Evolutionary conservation across 495 filamentous ascomycete genomes (phyloP), one percentile per base, ranked within the genome.

Genomic region (Talaromyces trachyspermus): DNA sequence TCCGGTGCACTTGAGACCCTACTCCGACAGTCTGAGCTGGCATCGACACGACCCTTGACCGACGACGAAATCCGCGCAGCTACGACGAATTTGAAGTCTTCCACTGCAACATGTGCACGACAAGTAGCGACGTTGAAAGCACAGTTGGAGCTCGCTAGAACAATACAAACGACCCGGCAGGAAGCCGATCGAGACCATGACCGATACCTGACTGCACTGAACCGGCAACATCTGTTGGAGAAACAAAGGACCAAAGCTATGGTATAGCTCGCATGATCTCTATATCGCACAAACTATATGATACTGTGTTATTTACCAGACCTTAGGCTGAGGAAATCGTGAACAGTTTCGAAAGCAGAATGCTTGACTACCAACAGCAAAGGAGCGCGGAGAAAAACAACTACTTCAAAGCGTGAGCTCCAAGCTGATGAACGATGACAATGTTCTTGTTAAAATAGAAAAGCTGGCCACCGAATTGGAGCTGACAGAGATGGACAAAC

Each of bases 381-480:
- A 52, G 54, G 17, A 53, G 58, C 0, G 47, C 48, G 27, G 64
- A 68, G 33, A 64, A 22, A 68, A 64, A 46, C 58, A 56, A 19
- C 61, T 70, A 29, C 59, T 71, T 10, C 55, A 66, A 2, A 50
- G 50, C 2, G 39, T 71, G 45, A 59, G 65, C 22, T 47, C 58
- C 5, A 61, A 56, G 43, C 41, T 74, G 11, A 70, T 65, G 52
- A 60, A 64, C 9, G 67, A 74, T 23, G 70, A 74, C 48, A 61
- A 54, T 44, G 29, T 51, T 4, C 57, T 74, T 9, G 52, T 49
- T 5, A 38, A 43, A 6, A 30, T 68, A 17, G 65, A 71, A 41
- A 53, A 43, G 4, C 38, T 65, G 35, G 53, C 59, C 24, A 49
- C 61, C 0, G 58, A 57, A 4, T 50, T 62, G 25, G 58, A 65